Evolutionary conservation across 2,329 filamentous ascomycete species (phyloP), one percentile per base, ranked within the genome.

Genomic region (Fusarium dimerum): DNA sequence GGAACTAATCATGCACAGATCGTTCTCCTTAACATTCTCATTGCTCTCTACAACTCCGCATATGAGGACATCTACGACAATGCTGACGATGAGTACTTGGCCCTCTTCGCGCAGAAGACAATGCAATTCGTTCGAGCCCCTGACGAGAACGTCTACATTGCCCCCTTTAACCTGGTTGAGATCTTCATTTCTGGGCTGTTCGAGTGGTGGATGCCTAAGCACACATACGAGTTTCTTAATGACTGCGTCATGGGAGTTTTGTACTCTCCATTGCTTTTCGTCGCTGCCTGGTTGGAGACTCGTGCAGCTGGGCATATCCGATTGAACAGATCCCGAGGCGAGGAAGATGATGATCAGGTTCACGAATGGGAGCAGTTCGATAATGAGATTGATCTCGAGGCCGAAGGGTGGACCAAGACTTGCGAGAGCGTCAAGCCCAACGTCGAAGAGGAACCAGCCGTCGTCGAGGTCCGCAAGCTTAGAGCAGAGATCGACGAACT

Each of bases 61-160:
- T 97, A 99, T 69, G 89, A 95, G 67, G 92, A 96, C 71, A 95
- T 97, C 54, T 95, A 92, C 64, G 87, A 89, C 43, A 92, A 99
- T 67, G 92, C 94, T 5, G 88, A 91, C 60, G 94, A 99, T 71
- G 94, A 99, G 71, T 99, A 92, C 73, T 86, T 99, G 69, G 93
- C 92, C 0, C 82, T 97, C 4, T 97, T 96, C 73, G 83, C 90
- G 0, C 89, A 95, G 62, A 96, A 96, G 73, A 97, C 94, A 0
- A 90, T 97, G 82, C 92, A 96, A 66, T 99, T 97, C 66, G 90
- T 97, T 16, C 90, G 94, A 45, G 94, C 94, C 0, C 94, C 94
- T 0, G 94, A 99, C 64, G 94, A 99, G 71, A 99, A 99, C 63
- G 94, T 99, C 50, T 99, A 94, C 73, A 96, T 99, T 65, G 87